Evolutionary conservation across 345 rosid genomes (phyloP).

Genomic region (Nephelium lappaceum): DNA sequence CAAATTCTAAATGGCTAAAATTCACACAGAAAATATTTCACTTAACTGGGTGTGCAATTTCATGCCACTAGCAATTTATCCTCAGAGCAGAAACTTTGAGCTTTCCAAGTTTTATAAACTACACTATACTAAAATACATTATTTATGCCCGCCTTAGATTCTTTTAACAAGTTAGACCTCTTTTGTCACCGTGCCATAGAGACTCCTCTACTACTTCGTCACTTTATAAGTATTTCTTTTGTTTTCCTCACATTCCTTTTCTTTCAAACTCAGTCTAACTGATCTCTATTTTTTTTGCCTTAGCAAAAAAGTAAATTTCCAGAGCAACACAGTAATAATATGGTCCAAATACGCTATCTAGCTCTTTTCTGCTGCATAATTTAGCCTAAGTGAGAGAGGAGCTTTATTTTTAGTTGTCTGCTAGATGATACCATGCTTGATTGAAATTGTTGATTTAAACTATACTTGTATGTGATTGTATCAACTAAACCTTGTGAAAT

Average conservation of each 20-base stretch:
- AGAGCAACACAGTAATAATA: not conserved
- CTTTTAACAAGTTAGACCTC: not conserved
- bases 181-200: not conserved
- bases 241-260: not conserved
- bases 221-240: not conserved
- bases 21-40: not conserved
- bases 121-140: not conserved
- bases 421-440: not conserved
- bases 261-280: not conserved
- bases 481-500: not conserved
- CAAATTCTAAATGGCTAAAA: constrained; percentile 11
- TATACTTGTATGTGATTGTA: not conserved
- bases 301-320: not conserved
- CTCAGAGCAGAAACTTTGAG: not conserved
- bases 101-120: not conserved
- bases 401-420: not conserved
- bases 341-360: not conserved
- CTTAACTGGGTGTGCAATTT: not conserved
- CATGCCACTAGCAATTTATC: not conserved
- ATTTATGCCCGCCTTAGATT: not conserved
- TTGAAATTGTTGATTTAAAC: not conserved
- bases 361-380: not conserved
- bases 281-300: not conserved
- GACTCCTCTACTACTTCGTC: not conserved
- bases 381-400: not conserved